A percentile compares a stretch with the other conserved stretches of the same genome.
These are phyloP conservation scores for Pelargonium fulgidum DNA, from an alignment of 441 rosid genomes.

Conservation along the genomic window DNA sequence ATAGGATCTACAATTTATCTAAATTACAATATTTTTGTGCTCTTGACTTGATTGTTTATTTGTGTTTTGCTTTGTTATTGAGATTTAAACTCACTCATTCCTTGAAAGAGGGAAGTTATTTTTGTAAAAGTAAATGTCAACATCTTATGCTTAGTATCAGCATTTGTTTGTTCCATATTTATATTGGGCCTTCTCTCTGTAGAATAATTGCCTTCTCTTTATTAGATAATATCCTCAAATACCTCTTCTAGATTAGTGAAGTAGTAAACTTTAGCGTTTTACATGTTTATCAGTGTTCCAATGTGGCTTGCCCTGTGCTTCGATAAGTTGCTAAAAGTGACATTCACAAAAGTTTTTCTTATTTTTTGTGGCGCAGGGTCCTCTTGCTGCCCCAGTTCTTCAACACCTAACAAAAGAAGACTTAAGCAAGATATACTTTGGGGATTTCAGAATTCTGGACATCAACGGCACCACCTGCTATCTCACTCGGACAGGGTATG, in stretches of 20 bases:
- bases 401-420: slow-evolving; percentile 80
- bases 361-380: slow-evolving; percentile 49
- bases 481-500: slow-evolving; percentile 87
- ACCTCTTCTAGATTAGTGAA: no score
- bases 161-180: no score
- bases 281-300: not conserved
- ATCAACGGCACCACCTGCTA: slow-evolving; percentile 75
- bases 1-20: not conserved
- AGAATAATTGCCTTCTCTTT: no score
- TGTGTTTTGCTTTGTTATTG: no score
- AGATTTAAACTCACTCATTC: not conserved
- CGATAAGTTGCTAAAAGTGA: not conserved
- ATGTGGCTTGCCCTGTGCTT: not conserved
- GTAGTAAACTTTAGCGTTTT: no score
- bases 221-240: no score
- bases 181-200: no score
- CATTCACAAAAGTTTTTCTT: not conserved
- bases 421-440: slow-evolving; percentile 82
- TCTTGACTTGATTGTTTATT: not conserved
- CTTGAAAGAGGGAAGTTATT: not conserved
- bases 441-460: slow-evolving; percentile 70
- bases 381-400: slow-evolving; percentile 83
- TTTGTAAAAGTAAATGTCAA: no score
- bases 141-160: no score
- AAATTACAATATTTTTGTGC: not conserved